phyloP scores from a whole-genome alignment of 2,329 filamentous ascomycete genomes.

The Rhexocercosporidium sp. region DNA sequence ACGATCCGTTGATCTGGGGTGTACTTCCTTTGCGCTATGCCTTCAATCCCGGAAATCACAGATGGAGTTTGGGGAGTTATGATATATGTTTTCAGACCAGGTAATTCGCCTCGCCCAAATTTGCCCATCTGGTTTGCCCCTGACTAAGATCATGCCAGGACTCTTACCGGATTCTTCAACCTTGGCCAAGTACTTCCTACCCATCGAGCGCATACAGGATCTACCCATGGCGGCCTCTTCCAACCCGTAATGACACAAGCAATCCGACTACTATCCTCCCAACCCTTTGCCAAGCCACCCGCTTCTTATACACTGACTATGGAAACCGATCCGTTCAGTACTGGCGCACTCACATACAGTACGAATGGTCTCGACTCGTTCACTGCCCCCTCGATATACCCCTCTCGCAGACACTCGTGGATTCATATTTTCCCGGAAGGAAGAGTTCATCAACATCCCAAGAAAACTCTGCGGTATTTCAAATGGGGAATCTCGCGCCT shows the following conservation, averaged over 20 bases:
- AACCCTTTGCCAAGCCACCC: conserved; percentile 49
- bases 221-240: conserved; percentile 77
- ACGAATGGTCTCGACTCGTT: conserved; percentile 72
- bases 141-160: conserved; percentile 50
- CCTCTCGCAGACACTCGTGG: conserved; percentile 77
- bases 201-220: conserved; percentile 76
- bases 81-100: conserved; percentile 93
- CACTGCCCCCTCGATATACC: conserved; percentile 73
- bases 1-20: conserved; percentile 95
- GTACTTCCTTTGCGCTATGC: conserved; percentile 77
- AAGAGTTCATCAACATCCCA: conserved; percentile 85
- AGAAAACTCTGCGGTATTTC: conserved; percentile 88
- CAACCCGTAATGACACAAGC: conserved; percentile 89
- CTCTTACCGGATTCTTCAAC: conserved; percentile 79
- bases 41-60: conserved; percentile 74
- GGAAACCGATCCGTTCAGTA: conserved; percentile 56
- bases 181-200: conserved; percentile 90
- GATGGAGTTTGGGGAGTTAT: conserved; percentile 91
- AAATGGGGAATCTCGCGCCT: conserved; percentile 95
- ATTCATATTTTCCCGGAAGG: conserved; percentile 97
- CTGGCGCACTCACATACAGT: conserved; percentile 57
- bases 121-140: neutral
- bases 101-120: conserved; percentile 48
- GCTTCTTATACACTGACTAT: conserved; percentile 16
- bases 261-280: conserved; percentile 77